Base-by-base conservation (phyloP, 345 rosid genomes). In the Ceriops zippeliana region DNA sequence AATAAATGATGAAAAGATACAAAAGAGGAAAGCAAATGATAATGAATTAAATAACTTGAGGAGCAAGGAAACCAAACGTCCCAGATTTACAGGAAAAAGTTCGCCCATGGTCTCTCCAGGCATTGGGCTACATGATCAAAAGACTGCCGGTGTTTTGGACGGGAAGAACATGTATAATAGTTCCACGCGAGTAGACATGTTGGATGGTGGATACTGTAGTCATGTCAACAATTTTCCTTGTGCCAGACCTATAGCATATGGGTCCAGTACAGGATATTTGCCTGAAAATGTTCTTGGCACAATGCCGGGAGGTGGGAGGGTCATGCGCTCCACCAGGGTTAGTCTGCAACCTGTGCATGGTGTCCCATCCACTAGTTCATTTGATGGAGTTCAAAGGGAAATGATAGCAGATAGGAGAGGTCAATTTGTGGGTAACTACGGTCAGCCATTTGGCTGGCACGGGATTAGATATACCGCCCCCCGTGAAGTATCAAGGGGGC, bases 1-100 rank as follows among this genome's bases (percentile, higher is more conserved):
- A 26, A 71, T 73, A 59, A 76, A 75, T 51, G 80, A 79, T 26
- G 78, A 69, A 71, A 77, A 67, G 38, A 65, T 74, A 17, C 61
- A 77, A 21, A 82, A 83, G 72, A 85, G 87, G 73, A 83, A 79
- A 78, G 68, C 57, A 52, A 86, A 81, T 57, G 84, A 75, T 69
- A 78, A 30, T 30, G 83, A 34, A 15, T 67, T 79, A 19, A 67
- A 76, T 62, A 74, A 69, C 46, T 62, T 63, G 68, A 73, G 56
- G 71, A 70, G 72, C 77, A 86, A 78, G 70, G 87, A 80, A 71
- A 61, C 63, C 56, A 91, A 91, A 80, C 90, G 84, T 15, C 75
- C 67, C 1, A 76, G 83, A 58, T 52, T 82, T 49, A 31, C 83
- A 17, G 75, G 70, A 34, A 61, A 77, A 62, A 80, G 72, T 68